phyloP scores from a whole-genome alignment of 2,329 filamentous ascomycete species.

The Talaromyces sp. region DNA sequence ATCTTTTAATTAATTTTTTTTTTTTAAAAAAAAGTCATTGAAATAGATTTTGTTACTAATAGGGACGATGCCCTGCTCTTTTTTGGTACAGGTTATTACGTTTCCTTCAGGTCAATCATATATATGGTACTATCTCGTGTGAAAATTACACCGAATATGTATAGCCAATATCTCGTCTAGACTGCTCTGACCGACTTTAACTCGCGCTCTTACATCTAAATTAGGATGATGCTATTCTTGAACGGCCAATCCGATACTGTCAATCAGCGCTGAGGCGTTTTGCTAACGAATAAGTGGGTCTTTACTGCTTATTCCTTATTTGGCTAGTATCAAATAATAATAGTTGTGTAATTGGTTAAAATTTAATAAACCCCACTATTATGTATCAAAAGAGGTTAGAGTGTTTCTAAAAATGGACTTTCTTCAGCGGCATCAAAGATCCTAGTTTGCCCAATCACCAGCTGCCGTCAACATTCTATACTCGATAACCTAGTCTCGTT shows the following conservation, averaged over 20 bases:
- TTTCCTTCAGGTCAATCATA: background rate
- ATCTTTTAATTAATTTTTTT: background rate
- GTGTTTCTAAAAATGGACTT: background rate
- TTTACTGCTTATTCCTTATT: background rate
- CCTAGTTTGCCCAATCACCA: background rate
- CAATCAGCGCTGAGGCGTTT: background rate
- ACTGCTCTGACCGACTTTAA: background rate
- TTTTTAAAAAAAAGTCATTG: background rate
- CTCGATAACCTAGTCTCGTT: background rate
- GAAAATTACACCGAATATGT: background rate
- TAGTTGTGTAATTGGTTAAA: background rate
- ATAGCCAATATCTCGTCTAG: background rate
- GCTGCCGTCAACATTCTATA: background rate
- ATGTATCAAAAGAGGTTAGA: background rate
- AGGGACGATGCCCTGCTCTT: background rate
- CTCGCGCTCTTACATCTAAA: background rate
- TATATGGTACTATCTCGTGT: background rate
- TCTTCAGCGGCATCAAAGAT: background rate
- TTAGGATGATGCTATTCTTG: background rate
- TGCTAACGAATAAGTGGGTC: background rate
- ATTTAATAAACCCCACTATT: background rate
- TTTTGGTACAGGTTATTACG: background rate
- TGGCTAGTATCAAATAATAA: background rate
- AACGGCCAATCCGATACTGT: background rate
- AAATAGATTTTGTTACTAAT: background rate